Conservation (phyloP, 2,329 filamentous ascomycete species). For the Colletotrichum abscissum region DNA sequence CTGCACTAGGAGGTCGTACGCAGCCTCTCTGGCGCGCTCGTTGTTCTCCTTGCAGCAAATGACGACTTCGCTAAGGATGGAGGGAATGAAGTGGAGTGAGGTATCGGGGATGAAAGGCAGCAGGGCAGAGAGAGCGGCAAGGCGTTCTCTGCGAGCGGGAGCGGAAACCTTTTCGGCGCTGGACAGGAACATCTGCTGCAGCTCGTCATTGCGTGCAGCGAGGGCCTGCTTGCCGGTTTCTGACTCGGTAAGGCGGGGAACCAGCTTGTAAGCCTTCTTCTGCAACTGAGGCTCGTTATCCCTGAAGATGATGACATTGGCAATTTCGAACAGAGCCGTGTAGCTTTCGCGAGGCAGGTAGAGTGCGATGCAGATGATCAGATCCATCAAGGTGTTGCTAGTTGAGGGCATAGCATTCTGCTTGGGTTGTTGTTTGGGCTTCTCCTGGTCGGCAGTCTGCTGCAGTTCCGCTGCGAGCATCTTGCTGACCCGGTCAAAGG, state of each 20-base stretch:
- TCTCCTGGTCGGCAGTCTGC: constrained; percentile 64
- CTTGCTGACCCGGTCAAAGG: constrained; percentile 86
- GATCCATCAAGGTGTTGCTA: constrained; percentile 94
- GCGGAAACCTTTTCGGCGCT: constrained; percentile 88
- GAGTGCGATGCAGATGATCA: constrained; percentile 94
- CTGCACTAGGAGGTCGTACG: constrained; percentile 89
- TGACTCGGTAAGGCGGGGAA: constrained; percentile 88
- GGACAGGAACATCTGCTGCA: constrained; percentile 83
- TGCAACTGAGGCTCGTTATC: constrained; percentile 90
- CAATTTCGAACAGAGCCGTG: constrained; percentile 85
- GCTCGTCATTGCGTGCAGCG: constrained; percentile 77
- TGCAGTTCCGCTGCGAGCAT: constrained; percentile 82
- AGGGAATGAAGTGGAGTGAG: constrained; percentile 92
- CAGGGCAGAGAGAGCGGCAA: constrained; percentile 84
- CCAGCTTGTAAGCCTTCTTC: constrained; percentile 99
- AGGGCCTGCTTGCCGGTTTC: constrained; percentile 82
- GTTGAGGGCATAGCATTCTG: constrained; percentile 86
- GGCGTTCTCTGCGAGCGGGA: constrained; percentile 86
- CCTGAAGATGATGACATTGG: constrained; percentile 83
- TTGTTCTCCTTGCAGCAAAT: constrained; percentile 98
- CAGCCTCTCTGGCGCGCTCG: constrained; percentile 88
- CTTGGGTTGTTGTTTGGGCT: constrained; percentile 68
- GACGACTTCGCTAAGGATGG: constrained; percentile 92
- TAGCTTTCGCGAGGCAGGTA: constrained; percentile 93
- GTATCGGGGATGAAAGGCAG: constrained; percentile 81